Percentiles rank a stretch among this genome's conserved stretches.
Evolutionary conservation across 371 early-diverging fungal genomes (phyloP).

Genomic region (Zychaea mexicana): DNA sequence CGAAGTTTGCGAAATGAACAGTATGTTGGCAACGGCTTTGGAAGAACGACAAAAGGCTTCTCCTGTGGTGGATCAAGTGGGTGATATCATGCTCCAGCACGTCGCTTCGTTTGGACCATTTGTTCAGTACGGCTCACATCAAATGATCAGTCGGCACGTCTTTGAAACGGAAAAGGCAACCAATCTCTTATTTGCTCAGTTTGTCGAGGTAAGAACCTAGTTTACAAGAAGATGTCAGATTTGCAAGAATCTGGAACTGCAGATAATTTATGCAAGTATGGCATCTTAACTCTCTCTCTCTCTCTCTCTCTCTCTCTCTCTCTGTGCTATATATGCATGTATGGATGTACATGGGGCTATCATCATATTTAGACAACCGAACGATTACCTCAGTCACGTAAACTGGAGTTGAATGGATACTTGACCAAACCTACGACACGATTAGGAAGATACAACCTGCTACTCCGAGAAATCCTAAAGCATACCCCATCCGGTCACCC

Average conservation of each 20-base stretch:
- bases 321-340: neutral
- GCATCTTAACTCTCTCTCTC: too few species aligned
- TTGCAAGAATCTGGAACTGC: too few species aligned
- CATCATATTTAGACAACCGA: constrained; percentile 68
- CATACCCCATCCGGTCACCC: constrained; percentile 82
- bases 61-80: constrained; percentile 76
- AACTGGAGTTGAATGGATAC: constrained; percentile 81
- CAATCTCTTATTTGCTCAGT: constrained; percentile 71
- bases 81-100: constrained; percentile 82
- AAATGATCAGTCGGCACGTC: constrained; percentile 79
- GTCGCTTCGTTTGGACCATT: constrained; percentile 79
- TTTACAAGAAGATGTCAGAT: too few species aligned
- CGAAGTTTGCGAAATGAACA: constrained; percentile 73
- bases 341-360: neutral
- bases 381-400: constrained; percentile 77
- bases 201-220: constrained; percentile 63
- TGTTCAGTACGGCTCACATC: constrained; percentile 88
- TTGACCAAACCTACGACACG: constrained; percentile 86
- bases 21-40: constrained; percentile 65
- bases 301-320: too few species aligned
- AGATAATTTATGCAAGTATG: too few species aligned
- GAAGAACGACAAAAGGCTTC: constrained; percentile 71
- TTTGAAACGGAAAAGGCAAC: constrained; percentile 78
- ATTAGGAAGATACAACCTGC: constrained; percentile 85
- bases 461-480: constrained; percentile 85